Evolutionary conservation across 23 red algal genomes (phyloP), one percentile per base, ranked within the genome.

Genomic region (Gracilaria gracilis): DNA sequence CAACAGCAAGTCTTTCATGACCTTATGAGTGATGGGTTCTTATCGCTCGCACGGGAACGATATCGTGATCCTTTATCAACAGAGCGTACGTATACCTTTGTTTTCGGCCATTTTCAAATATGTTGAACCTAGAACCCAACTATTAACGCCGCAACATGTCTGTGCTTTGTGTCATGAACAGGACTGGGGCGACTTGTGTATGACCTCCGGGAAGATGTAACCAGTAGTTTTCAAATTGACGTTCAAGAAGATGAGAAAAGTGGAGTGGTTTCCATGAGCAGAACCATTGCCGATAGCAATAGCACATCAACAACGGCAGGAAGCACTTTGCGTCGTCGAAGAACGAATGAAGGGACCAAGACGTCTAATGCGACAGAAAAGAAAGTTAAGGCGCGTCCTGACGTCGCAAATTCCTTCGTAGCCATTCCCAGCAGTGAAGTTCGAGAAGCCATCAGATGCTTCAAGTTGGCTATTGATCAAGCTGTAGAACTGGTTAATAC

Each of bases 391-490:
- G 40, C 46, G 29, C 38, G 72, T 23, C 39, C 21, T 77, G 27
- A 77, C 20, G 42, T 50, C 0, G 46, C 38, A 17, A 90, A 80
- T 36, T 37, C 54, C 24, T 64, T 90, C 28, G 49, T 81, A 35
- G 87, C 87, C 32, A 80, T 90, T 72, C 87, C 87, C 32, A 81
- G 74, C 61, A 64, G 50, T 29, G 87, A 90, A 75, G 62, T 90
- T 47, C 25, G 87, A 51, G 87, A 90, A 51, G 87, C 87, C 4
- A 90, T 90, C 53, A 90, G 77, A 69, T 79, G 53, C 49, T 90
- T 90, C 74, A 71, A 51, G 23, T 20, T 90, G 58, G 87, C 87
- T 23, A 75, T 90, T 2, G 87, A 90, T 62, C 54, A 80, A 19
- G 87, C 87, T 32, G 57, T 90, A 29, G 74, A 90, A 54, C 65